Percentiles rank a stretch among this genome's conserved stretches.
phyloP scores from a whole-genome alignment of 495 filamentous ascomycete species.

The Trichoderma reesei region DNA sequence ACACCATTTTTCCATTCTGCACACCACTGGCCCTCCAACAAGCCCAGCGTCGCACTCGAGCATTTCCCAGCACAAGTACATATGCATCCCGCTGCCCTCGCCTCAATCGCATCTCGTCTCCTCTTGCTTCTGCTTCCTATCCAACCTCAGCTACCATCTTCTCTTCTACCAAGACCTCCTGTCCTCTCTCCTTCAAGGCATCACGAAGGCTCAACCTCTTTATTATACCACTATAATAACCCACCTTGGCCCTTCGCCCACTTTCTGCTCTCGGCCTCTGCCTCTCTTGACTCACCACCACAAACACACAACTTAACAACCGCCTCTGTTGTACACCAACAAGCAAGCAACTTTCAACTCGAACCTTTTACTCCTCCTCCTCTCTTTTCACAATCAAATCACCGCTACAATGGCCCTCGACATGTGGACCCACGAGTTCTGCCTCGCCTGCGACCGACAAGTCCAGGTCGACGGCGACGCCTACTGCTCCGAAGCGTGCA shows the following conservation, averaged over 20 bases:
- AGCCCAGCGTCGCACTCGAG: too few species aligned
- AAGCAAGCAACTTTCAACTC: too few species aligned
- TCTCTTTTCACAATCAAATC: slow-evolving; percentile 11
- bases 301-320: too few species aligned
- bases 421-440: slow-evolving; percentile 89
- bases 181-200: not conserved
- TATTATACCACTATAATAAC: too few species aligned
- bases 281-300: not conserved
- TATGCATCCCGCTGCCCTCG: slow-evolving; percentile 7
- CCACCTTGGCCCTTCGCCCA: not conserved
- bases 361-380: slow-evolving; percentile 5
- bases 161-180: too few species aligned
- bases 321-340: too few species aligned
- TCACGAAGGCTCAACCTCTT: not conserved
- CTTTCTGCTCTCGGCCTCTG: not conserved
- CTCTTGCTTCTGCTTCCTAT: not conserved
- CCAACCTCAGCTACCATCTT: not conserved
- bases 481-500: slow-evolving; percentile 92
- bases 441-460: slow-evolving; percentile 87
- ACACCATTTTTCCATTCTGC: too few species aligned
- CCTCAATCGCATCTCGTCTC: too few species aligned
- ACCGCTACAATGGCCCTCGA: slow-evolving; percentile 55
- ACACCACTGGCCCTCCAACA: too few species aligned
- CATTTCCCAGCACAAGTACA: not conserved
- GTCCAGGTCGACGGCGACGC: slow-evolving; percentile 64